Base-by-base conservation (phyloP, 371 early-diverging fungal genomes). In the Mucor lusitanicus region DNA sequence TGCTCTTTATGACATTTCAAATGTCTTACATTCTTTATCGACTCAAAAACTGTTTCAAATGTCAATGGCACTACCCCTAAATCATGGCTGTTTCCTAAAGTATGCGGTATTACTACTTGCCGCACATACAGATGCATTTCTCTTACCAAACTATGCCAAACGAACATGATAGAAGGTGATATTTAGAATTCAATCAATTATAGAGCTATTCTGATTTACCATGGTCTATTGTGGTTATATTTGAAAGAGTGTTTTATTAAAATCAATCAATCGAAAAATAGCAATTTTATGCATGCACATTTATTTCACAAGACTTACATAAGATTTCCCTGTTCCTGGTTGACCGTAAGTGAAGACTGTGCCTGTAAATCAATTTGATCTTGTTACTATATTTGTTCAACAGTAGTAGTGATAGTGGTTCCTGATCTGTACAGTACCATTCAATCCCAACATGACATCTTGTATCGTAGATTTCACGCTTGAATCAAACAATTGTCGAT, bases 61-160 rank as follows among this genome's bases (percentile, higher is more conserved):
- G 95, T 92, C 54, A 88, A 90, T n/a, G 91, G 91, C 35, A 94
- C 93, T 56, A 95, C 86, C 3, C 96, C 96, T 11, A 91, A 92
- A 63, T 92, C 89, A 12, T 77, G 69, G 23, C 83, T 83, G 19
- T 73, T 82, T 32, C 95, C 95, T 79, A 2, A 0, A 39, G 23
- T 33, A 13, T 11, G 8, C 15, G 23, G 33, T 48, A 7, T 9
- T 30, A 30, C 37, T 23, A 3, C 23, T 48, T 48, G 6, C 23
- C 35, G n/a, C 6, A 30, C 30, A 3, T 2, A 30, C 30, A 30
- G 12, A 8, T 21, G 6, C 13, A 8, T 54, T 23, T 50, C n/a
- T 32, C 64, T 64, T 64, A 64, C 64, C 64, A 32, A 64, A 56
- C 64, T 64, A 56, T 33, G 33, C 30, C 23, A 23, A 28, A 61